phyloP scores from a whole-genome alignment of 2,329 filamentous ascomycete genomes.

The Tolypocladium tropicale region DNA sequence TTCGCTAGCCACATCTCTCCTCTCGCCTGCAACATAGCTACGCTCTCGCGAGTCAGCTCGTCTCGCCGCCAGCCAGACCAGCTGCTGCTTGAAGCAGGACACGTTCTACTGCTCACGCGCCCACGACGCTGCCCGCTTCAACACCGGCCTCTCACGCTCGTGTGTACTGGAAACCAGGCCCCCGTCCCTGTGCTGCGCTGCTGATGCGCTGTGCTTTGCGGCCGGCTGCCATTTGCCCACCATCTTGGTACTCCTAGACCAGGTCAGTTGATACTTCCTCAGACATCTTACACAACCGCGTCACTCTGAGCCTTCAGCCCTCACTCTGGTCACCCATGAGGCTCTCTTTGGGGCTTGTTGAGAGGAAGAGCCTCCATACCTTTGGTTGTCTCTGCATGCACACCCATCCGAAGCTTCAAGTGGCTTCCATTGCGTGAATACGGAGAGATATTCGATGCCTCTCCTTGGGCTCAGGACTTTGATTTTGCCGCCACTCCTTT shows the following conservation, averaged over 20 bases:
- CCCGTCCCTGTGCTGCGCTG: conserved; percentile 3
- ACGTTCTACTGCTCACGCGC: neutral
- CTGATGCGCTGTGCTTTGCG: conserved; percentile 5
- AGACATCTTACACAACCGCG: conserved; percentile 3
- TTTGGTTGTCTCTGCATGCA: neutral
- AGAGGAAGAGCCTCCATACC: conserved; percentile 11
- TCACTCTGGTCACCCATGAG: conserved; percentile 16
- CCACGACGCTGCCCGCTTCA: conserved; percentile 2
- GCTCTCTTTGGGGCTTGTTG: conserved; percentile 13
- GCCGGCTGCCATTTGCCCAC: conserved; percentile 3
- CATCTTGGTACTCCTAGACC: conserved; percentile 11
- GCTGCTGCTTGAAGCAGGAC: neutral
- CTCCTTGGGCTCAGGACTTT: neutral
- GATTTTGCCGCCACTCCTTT: neutral
- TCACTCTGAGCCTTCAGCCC: conserved; percentile 10
- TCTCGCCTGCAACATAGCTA: neutral
- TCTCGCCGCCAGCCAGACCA: neutral
- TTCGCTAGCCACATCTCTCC: neutral
- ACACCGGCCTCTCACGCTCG: conserved; percentile 1
- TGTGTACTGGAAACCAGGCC: neutral
- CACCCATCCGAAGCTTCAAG: neutral
- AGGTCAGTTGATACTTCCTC: conserved; percentile 18
- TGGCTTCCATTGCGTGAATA: neutral
- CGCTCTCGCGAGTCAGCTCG: neutral
- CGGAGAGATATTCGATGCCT: conserved; percentile 1